Base-by-base conservation (phyloP, 2,329 filamentous ascomycete species). In the Ambrosiella cleistominuta region DNA sequence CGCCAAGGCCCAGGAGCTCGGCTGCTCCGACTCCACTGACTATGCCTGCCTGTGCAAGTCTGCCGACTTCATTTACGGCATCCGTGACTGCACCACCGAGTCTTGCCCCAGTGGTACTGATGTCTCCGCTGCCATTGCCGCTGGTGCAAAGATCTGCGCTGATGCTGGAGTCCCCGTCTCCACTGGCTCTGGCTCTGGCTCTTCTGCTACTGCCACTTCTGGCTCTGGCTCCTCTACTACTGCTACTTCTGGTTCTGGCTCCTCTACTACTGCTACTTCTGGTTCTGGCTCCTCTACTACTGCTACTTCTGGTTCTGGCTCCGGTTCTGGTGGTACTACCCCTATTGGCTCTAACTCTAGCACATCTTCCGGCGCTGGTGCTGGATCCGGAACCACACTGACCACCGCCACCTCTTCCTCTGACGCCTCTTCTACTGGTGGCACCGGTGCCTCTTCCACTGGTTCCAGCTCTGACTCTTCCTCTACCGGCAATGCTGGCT, bases 51-150 rank as follows among this genome's bases (percentile, higher is more conserved):
- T 78, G 12, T 79, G 76, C 70, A 63, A 65, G 59, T 72, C 74
- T 62, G 45, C 62, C 50, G 64, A 75, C 69, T 78, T 76, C 66
- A 63, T 68, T 59, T 76, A 71, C 62, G 76, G 75, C 56, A 66
- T 78, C 60, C 74, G 71, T 60, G 76, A 79, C 69, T 79, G 76
- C 68, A 71, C 75, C 15, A 62, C 64, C 62, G 67, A 73, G 66
- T 67, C 69, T 50, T 78, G 75, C 69, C 58, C 49, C 36, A 35
- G 62, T 60, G 59, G 63, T 12, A 63, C 66, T 13, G 66, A 70
- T 53, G 71, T 71, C 54, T 63, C 66, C 39, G 62, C 67, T 47
- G 70, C 68, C 58, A 65, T 77, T 45, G 58, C 64, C 36, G 75
- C 69, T 62, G 75, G 68, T 47, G 63, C 71, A 58, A 56, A 63